Evolutionary conservation across 768 basidiomycete genomes (phyloP), one percentile per base, ranked within the genome.

Genomic region (Tricholomella constricta): DNA sequence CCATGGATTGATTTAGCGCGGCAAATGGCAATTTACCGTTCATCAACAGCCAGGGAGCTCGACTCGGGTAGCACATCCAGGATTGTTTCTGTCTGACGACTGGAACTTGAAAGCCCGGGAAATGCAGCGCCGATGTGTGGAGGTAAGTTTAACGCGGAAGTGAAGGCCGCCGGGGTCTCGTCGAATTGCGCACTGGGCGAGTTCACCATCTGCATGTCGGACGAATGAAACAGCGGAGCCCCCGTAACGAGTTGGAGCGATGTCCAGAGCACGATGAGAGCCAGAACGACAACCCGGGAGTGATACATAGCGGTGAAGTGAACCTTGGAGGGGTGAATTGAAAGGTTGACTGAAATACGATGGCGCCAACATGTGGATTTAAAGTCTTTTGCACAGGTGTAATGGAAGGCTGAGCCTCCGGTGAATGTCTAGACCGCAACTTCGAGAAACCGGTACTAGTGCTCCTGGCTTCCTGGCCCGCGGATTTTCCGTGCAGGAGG

Each of bases 241-340:
- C 36, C 57, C 54, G 26, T 40, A 1, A 29, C 52, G 9, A 46
- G 20, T 0, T 51, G 57, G 25, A 57, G 45, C 38, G 52, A 53
- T 27, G 55, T 23, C 41, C 52, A 41, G 47, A 59, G 41, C 22
- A 60, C 41, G 44, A 59, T 36, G 32, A 62, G 45, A 34, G 54
- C 51, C 19, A 59, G 43, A 45, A 57, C 35, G 27, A 52, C 20
- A 57, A 46, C 36, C 15, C 51, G 51, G 43, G 19, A 48, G 48
- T 37, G 35, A 36, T 52, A 55, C 58, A 60, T 59, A 32, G 27
- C 40, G 48, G 36, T 27, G 38, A 29, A 44, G 42, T 22, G 36
- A 43, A 26, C 20, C 10, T 34, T 47, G 45, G 20, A 45, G 45
- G 40, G 26, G 38, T 11, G 25, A 19, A 5, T 6, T 12, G 20